These are phyloP conservation scores for Leucosporidium creatinivorum DNA, from an alignment of 768 basidiomycete genomes.

Conservation along the genomic window DNA sequence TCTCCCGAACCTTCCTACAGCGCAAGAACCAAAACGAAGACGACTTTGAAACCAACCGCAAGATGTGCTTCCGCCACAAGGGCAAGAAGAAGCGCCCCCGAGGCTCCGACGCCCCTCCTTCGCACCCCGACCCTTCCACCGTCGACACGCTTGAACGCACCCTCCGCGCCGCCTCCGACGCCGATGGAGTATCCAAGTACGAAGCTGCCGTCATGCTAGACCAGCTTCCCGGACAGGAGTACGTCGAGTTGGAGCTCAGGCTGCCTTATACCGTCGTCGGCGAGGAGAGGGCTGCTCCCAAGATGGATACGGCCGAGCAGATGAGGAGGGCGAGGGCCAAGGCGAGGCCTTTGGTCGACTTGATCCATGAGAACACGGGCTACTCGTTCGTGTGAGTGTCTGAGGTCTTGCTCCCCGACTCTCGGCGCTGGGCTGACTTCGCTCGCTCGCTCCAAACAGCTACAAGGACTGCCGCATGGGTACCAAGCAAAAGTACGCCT, in stretches of 20 bases:
- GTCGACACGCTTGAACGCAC: neutral
- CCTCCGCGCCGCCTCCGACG: neutral
- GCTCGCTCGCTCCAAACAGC: neutral
- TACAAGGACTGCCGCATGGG: slow-evolving; percentile 12
- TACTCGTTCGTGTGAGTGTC: slow-evolving; percentile 5
- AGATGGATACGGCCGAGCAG: neutral
- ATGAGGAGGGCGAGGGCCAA: neutral
- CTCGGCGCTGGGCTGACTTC: neutral
- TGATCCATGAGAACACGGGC: slow-evolving; percentile 5
- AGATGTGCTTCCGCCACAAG: neutral
- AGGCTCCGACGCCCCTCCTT: neutral
- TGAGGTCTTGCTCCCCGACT: neutral
- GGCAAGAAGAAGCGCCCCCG: no score
- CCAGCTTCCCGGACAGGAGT: neutral
- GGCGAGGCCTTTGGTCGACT: neutral
- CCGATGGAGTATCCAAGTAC: no score
- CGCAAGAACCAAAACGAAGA: neutral
- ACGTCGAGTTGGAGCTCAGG: neutral
- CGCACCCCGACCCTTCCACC: neutral
- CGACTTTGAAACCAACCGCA: neutral
- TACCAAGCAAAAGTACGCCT: slow-evolving; percentile 1
- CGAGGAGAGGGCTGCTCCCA: neutral
- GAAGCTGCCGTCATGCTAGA: neutral
- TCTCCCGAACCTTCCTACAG: neutral
- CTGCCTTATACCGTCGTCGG: no score